Evolutionary conservation across 495 filamentous ascomycete genomes (phyloP).

Genomic region (Hyaloscypha finlandica): DNA sequence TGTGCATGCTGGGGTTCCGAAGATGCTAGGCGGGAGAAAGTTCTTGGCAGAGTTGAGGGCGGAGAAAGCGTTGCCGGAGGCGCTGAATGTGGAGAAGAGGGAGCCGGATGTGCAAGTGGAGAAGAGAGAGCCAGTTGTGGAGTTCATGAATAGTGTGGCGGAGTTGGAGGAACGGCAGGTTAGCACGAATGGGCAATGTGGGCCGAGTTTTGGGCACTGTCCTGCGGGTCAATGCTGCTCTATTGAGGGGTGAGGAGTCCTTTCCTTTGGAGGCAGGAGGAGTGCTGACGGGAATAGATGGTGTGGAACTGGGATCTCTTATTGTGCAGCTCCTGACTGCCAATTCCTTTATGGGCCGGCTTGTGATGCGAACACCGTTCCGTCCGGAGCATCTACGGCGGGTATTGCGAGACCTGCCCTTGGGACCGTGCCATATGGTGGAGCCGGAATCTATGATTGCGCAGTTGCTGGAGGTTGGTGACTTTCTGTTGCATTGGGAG

Average conservation of each 20-base stretch:
- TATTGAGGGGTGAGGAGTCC: slow-evolving; percentile 48
- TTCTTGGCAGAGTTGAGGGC: slow-evolving; percentile 36
- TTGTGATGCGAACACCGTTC: slow-evolving; percentile 70
- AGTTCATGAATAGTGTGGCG: neutral
- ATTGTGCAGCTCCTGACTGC: slow-evolving; percentile 71
- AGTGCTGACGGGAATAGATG: slow-evolving; percentile 47
- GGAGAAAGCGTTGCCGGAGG: slow-evolving; percentile 22
- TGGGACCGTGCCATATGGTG: slow-evolving; percentile 61
- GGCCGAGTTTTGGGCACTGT: slow-evolving; percentile 50
- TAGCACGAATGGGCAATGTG: slow-evolving; percentile 37
- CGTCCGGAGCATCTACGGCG: slow-evolving; percentile 61
- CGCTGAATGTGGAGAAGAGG: neutral
- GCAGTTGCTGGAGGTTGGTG: slow-evolving; percentile 28
- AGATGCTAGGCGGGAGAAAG: slow-evolving; percentile 39
- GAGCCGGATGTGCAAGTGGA: neutral
- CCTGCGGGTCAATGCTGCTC: slow-evolving; percentile 64
- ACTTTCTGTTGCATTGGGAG: neutral
- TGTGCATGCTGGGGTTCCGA: slow-evolving; percentile 36
- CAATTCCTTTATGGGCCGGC: slow-evolving; percentile 63
- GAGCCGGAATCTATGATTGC: slow-evolving; percentile 67
- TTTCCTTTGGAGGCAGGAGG: slow-evolving; percentile 20
- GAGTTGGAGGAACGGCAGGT: slow-evolving; percentile 11
- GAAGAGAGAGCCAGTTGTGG: neutral
- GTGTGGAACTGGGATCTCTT: slow-evolving; percentile 61
- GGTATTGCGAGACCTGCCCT: slow-evolving; percentile 58